Evolutionary conservation across 1,284 basidiomycete species (phyloP).

Genomic region (Malassezia yamatoensis): DNA sequence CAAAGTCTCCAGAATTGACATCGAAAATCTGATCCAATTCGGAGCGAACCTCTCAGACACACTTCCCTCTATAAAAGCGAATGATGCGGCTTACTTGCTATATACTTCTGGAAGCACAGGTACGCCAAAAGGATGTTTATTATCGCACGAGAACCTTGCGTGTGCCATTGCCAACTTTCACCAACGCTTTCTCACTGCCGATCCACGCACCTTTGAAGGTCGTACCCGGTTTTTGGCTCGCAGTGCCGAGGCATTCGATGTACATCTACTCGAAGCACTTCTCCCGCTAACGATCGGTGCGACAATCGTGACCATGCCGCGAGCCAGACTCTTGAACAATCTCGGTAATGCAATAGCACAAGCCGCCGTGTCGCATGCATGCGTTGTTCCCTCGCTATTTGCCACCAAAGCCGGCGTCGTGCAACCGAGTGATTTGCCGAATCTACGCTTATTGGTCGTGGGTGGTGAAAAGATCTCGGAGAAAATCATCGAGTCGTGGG

Average conservation of each 20-base stretch:
- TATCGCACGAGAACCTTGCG: slow-evolving; percentile 33
- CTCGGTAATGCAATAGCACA: slow-evolving; percentile 33
- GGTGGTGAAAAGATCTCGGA: slow-evolving; percentile 38
- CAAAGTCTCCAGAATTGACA: neutral
- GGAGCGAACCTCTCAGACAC: neutral
- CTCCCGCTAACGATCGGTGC: slow-evolving; percentile 38
- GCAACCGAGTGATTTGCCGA: slow-evolving; percentile 26
- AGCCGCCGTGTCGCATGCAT: slow-evolving; percentile 37
- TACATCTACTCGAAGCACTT: slow-evolving; percentile 45
- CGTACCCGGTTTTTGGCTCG: slow-evolving; percentile 37
- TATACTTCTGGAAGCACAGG: slow-evolving; percentile 44
- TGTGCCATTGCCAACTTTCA: slow-evolving; percentile 32
- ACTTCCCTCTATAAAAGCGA: neutral
- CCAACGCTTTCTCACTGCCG: slow-evolving; percentile 22
- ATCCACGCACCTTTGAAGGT: slow-evolving; percentile 22
- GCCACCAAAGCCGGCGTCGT: slow-evolving; percentile 31
- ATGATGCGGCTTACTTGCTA: slow-evolving; percentile 38
- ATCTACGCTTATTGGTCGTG: slow-evolving; percentile 32
- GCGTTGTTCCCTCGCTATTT: slow-evolving; percentile 45
- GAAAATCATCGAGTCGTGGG: slow-evolving; percentile 33
- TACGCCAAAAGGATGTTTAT: slow-evolving; percentile 36
- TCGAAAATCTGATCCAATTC: neutral
- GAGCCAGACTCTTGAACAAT: slow-evolving; percentile 31
- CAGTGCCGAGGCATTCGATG: slow-evolving; percentile 45
- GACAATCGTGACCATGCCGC: slow-evolving; percentile 40